Evolutionary conservation across 257 asterid genomes (phyloP), one percentile per base, ranked within the genome.

Genomic region (Ballota nigra): DNA sequence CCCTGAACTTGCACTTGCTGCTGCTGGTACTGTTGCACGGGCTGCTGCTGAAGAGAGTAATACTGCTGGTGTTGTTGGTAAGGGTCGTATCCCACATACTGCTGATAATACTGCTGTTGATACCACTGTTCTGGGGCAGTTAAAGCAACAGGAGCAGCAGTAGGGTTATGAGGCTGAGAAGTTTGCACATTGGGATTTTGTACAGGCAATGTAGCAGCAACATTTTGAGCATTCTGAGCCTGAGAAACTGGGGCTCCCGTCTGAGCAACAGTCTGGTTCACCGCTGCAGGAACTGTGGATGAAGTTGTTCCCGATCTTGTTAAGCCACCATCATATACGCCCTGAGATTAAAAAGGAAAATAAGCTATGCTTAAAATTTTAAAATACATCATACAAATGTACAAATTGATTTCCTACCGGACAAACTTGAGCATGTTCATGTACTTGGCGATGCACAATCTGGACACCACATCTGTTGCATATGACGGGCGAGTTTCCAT

Each of bases 381-480:
- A 68, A 56, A 59, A 51, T 51, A 47, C 63, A 76, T 16, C 26
- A 13, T n/a, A 13, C 18, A 36, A 52, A 23, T 19, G 45, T 53
- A 71, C 43, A 57, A 56, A 61, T 45, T 40, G 24, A 77, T 26
- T 45, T 68, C 80, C 99, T 84, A 94, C 99, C 11, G 93, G 84
- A 74, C 99, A 94, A 77, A 69, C 85, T 79, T 82, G 90, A 9
- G 97, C 99, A 70, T 91, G 99, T n/a, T 94, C 98, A n/a, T 89
- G 92, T 11, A 92, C 97, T 86, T 91, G 93, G 43, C 96, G 96
- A 83, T 91, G 97, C 79, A 88, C 87, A 78, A 91, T 87, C 80
- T 89, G 96, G 72, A 89, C 60, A 2, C 96, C 95, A 70, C 99
- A 94, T 78, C 89, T 77, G 80, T 91, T 86, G 86, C 99, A 94